Percentiles rank a stretch among this genome's conserved stretches.
These are phyloP conservation scores for Malassezia obtusa DNA, from an alignment of 1,284 basidiomycete genomes.

Conservation along the genomic window DNA sequence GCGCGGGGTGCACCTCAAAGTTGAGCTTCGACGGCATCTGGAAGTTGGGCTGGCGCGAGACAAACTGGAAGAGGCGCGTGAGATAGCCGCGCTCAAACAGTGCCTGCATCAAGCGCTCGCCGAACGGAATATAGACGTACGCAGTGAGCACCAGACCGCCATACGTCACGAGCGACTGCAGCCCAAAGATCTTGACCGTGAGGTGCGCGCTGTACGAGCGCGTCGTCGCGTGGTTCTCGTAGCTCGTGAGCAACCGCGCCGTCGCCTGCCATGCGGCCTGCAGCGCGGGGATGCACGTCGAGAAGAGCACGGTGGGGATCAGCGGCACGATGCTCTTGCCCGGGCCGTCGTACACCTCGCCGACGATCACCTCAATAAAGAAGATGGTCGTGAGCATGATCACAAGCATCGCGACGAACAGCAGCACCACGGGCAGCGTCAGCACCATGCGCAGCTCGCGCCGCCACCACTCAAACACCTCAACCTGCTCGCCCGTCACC, in stretches of 20 bases:
- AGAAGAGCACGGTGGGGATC: conserved; percentile 73
- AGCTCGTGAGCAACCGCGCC: conserved; percentile 64
- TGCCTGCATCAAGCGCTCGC: conserved; percentile 36
- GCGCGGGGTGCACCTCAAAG: conserved; percentile 52
- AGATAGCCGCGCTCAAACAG: conserved; percentile 39
- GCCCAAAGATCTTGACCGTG: conserved; percentile 81
- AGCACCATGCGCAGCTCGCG: conserved; percentile 58
- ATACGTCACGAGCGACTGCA: conserved; percentile 80
- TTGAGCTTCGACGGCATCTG: conserved; percentile 18
- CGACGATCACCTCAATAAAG: conserved; percentile 44
- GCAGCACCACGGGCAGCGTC: conserved; percentile 64
- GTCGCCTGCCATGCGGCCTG: conserved; percentile 66
- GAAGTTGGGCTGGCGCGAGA: conserved; percentile 29
- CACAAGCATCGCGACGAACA: conserved; percentile 65
- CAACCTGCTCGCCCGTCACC: conserved; percentile 36
- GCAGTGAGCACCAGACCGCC: conserved; percentile 47
- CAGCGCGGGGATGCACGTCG: conserved; percentile 70
- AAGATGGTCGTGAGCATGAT: conserved; percentile 50
- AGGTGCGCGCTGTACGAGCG: conserved; percentile 67
- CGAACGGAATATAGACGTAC: conserved; percentile 48
- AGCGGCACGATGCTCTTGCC: conserved; percentile 65
- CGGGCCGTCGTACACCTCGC: conserved; percentile 61
- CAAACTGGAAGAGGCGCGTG: conserved; percentile 22
- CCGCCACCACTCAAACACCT: conserved; percentile 47
- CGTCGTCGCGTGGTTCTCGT: conserved; percentile 64